Percentiles rank a stretch among this genome's conserved stretches.
phyloP scores from a whole-genome alignment of 768 basidiomycete species.

The Lentinula lateritia region DNA sequence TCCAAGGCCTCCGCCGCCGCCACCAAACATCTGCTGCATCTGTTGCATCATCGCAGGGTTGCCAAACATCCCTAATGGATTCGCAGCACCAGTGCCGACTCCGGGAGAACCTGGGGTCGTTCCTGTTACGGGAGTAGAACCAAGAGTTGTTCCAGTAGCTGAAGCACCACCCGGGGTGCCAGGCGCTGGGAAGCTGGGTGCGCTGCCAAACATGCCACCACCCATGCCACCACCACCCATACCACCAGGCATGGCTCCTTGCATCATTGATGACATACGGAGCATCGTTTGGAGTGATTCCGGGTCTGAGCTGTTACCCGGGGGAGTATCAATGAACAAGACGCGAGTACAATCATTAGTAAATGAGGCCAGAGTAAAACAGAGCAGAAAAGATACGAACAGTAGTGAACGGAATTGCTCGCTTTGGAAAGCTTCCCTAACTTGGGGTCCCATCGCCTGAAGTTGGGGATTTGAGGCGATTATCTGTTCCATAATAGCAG shows the following conservation, averaged over 20 bases:
- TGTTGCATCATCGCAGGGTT: slow-evolving; percentile 43
- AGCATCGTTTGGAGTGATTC: slow-evolving; percentile 71
- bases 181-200: slow-evolving; percentile 48
- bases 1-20: slow-evolving; percentile 7
- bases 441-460: slow-evolving; percentile 70
- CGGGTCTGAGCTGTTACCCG: slow-evolving; percentile 57
- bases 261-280: slow-evolving; percentile 60
- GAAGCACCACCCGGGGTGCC: slow-evolving; percentile 53
- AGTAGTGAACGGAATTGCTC: slow-evolving; percentile 72
- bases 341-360: background rate
- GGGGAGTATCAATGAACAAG: background rate
- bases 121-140: slow-evolving; percentile 1
- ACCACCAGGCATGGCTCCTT: slow-evolving; percentile 28
- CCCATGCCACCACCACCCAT: slow-evolving; percentile 18
- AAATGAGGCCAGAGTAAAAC: background rate
- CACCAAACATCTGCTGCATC: slow-evolving; percentile 23
- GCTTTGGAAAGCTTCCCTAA: slow-evolving; percentile 74
- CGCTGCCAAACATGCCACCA: slow-evolving; percentile 14
- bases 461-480: slow-evolving; percentile 79
- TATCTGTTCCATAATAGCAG: slow-evolving; percentile 83
- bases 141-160: slow-evolving; percentile 23
- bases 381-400: slow-evolving; percentile 31
- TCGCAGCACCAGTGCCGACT: slow-evolving; percentile 17
- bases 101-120: slow-evolving; percentile 11
- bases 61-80: slow-evolving; percentile 24